Evolutionary conservation across 768 basidiomycete genomes (phyloP), one percentile per base, ranked within the genome.

Genomic region (Russula olivacea): DNA sequence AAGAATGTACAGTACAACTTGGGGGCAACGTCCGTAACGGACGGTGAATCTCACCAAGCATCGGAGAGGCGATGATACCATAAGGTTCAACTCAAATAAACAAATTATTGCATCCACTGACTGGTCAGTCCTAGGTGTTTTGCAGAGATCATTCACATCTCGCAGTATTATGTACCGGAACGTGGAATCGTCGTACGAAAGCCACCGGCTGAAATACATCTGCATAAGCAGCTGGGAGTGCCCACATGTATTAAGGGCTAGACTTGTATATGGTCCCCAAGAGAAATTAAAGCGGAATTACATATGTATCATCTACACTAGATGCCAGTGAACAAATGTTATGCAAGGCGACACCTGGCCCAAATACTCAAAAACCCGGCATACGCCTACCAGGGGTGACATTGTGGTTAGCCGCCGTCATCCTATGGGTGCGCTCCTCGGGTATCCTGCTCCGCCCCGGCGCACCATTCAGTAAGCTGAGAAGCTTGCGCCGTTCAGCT

Each of bases 1-100:
- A 87, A 92, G 75, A 98, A 98, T 75, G 93, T 94, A 57, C 87
- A 89, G 72, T 96, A 93, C 72, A 96, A 95, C 72, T 73, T 97
- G 61, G 88, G 91, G 69, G 87, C 88, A 50, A 88, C 36, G 19
- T 55, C 38, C 2, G 53, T 25, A 34, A 64, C 84, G 53, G 81
- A 78, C 65, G 78, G 43, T 21, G 62, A 66, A 34, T 28, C 47
- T 30, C 65, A 41, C 30, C 57, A 50, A 36, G 45, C 34, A 3
- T 23, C 58, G 15, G 58, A 60, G 28, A 28, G 38, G 36, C 47
- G 25, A 40, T 41, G 17, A 49, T 47, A 21, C 25, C 32, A 23
- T 61, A 28, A 55, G 36, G 36, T 61, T 14, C 38, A 15, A 23
- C 28, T 48, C 23, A 34, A 47, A 40, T 40, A 17, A 53, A 36